These are phyloP conservation scores for Colletotrichum shisoi DNA, from an alignment of 2,329 filamentous ascomycete species.

Conservation along the genomic window DNA sequence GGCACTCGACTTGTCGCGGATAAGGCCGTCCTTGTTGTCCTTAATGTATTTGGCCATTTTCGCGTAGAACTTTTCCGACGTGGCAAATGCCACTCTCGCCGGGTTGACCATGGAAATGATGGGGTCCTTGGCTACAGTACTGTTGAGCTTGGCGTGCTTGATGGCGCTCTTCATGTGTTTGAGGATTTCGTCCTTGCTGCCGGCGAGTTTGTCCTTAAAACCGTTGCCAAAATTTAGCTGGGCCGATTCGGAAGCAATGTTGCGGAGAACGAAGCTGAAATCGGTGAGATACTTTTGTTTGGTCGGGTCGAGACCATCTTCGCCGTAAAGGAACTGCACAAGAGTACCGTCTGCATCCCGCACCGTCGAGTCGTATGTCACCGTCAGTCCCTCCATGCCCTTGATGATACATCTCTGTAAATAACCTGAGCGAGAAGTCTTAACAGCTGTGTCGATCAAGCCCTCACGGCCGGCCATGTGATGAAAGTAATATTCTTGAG, in stretches of 20 bases:
- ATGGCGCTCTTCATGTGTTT: constrained; percentile 83
- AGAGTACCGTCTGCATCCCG: constrained; percentile 92
- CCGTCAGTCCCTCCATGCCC: constrained; percentile 93
- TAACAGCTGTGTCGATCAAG: constrained; percentile 97
- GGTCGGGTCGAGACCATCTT: constrained; percentile 92
- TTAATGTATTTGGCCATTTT: constrained; percentile 80
- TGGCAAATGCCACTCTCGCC: constrained; percentile 80
- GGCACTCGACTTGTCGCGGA: constrained; percentile 52
- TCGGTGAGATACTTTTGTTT: constrained; percentile 92
- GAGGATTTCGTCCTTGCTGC: constrained; percentile 68
- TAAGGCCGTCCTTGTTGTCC: constrained; percentile 70
- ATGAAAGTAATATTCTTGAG: constrained; percentile 99
- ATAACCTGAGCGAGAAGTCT: constrained; percentile 96
- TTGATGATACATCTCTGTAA: constrained; percentile 97
- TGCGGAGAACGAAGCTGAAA: constrained; percentile 89
- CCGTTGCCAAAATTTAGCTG: constrained; percentile 73
- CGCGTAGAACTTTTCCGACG: constrained; percentile 84
- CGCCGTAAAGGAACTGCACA: constrained; percentile 94
- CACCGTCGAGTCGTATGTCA: constrained; percentile 93
- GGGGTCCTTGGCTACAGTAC: constrained; percentile 73
- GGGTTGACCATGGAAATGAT: constrained; percentile 77
- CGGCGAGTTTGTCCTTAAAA: constrained; percentile 55
- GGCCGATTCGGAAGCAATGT: constrained; percentile 80
- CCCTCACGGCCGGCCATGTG: constrained; percentile 99
- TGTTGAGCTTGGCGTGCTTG: constrained; percentile 70